Evolutionary conservation across 2,329 filamentous ascomycete species (phyloP).

Genomic region (Beauveria sp.): DNA sequence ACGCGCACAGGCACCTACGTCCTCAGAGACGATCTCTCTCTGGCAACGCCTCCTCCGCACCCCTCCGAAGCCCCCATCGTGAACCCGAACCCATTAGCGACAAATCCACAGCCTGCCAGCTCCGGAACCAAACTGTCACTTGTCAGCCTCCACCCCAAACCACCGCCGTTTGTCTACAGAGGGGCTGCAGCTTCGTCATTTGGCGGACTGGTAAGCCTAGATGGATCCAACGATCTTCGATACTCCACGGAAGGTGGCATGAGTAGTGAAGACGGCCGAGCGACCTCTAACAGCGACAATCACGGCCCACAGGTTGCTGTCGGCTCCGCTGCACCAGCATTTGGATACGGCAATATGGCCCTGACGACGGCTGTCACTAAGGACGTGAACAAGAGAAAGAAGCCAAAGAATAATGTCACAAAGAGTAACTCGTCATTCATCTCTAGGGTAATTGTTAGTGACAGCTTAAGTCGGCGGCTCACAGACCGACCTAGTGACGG

Average conservation of each 20-base stretch:
- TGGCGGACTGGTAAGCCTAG: conserved; percentile 36
- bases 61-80: conserved; percentile 82
- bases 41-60: conserved; percentile 91
- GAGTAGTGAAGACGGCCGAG: conserved; percentile 49
- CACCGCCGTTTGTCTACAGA: conserved; percentile 47
- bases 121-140: conserved; percentile 79
- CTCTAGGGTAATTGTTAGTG: conserved; percentile 89
- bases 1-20: conserved; percentile 66
- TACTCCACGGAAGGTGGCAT: conserved; percentile 52
- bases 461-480: conserved; percentile 69
- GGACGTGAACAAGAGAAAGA: conserved; percentile 72
- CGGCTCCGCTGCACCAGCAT: conserved; percentile 52
- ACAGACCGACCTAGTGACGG: conserved; percentile 72
- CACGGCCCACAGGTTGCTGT: conserved; percentile 31
- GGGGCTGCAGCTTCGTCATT: conserved; percentile 44
- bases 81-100: conserved; percentile 87
- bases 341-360: conserved; percentile 78
- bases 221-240: conserved; percentile 53
- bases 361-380: conserved; percentile 57
- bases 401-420: conserved; percentile 96
- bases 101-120: conserved; percentile 73
- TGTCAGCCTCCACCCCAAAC: conserved; percentile 58
- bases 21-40: conserved; percentile 81
- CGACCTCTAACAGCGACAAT: conserved; percentile 45
- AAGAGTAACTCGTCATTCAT: conserved; percentile 99